Conservation (phyloP, 1,284 basidiomycete species). For the Tylopilus orsonianus region DNA sequence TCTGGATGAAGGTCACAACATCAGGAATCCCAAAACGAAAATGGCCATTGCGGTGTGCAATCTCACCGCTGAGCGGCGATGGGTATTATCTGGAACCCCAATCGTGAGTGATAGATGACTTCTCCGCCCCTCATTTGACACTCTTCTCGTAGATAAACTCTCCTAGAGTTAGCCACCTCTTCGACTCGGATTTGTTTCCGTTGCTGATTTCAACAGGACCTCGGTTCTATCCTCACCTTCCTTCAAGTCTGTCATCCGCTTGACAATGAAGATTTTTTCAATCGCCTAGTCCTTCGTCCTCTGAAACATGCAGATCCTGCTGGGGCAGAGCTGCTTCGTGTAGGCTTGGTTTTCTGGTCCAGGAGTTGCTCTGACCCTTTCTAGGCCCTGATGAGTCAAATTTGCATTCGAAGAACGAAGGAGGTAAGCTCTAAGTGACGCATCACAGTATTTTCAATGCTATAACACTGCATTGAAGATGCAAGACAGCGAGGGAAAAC, state of each 20-base stretch:
- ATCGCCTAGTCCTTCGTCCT: constrained; percentile 70
- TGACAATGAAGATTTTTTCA: constrained; percentile 79
- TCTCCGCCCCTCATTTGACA: constrained; percentile 1
- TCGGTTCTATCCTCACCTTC: constrained; percentile 83
- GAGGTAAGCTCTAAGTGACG: constrained; percentile 49
- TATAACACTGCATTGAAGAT: constrained; percentile 51
- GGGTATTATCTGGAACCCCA: constrained; percentile 84
- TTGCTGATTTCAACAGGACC: constrained; percentile 51
- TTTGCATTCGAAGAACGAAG: constrained; percentile 84
- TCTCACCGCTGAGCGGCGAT: constrained; percentile 72
- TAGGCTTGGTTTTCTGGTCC: constrained; percentile 34
- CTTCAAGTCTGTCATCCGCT: constrained; percentile 79
- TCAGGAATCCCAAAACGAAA: constrained; percentile 84
- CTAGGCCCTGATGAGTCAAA: constrained; percentile 80
- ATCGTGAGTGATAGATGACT: constrained; percentile 55
- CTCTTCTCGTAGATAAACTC: constrained; percentile 69
- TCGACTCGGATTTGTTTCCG: not conserved
- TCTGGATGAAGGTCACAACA: constrained; percentile 85
- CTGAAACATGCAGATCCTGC: constrained; percentile 63
- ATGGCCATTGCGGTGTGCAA: constrained; percentile 73
- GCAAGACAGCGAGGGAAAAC: constrained; percentile 75
- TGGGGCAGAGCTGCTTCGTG: constrained; percentile 72
- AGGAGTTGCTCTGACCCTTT: constrained; percentile 3
- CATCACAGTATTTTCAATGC: not conserved
- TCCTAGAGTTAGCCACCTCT: constrained; percentile 46